A percentile compares a stretch with the other conserved stretches of the same genome.
phyloP scores from a whole-genome alignment of 305 asterid genomes.

The Rubia peregrina region DNA sequence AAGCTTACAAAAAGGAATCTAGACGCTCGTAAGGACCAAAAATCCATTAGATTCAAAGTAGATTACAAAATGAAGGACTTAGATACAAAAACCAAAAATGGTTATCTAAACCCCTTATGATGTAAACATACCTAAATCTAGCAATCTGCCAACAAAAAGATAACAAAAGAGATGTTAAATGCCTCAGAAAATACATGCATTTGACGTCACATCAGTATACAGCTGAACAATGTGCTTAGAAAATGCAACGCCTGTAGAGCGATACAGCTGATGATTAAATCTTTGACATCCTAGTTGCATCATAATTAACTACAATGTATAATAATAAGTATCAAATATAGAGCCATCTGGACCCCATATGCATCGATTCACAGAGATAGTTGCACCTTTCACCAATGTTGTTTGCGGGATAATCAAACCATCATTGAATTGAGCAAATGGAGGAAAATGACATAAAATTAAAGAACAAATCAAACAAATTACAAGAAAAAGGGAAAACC shows the following conservation, averaged over 20 bases:
- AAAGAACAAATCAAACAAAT: not conserved
- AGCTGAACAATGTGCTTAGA: slow-evolving; percentile 92
- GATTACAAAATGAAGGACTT: too few species aligned
- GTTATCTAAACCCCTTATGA: too few species aligned
- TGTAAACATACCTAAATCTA: too few species aligned
- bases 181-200: too few species aligned
- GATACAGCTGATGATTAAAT: slow-evolving; percentile 18
- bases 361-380: slow-evolving; percentile 78
- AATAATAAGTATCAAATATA: slow-evolving; percentile 58
- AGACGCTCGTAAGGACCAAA: too few species aligned
- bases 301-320: slow-evolving; percentile 3
- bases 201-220: slow-evolving; percentile 69
- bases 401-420: slow-evolving; percentile 35
- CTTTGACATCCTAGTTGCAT: slow-evolving; percentile 9
- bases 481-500: not conserved
- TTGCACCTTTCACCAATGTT: slow-evolving; percentile 80
- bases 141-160: too few species aligned
- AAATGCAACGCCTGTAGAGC: slow-evolving; percentile 70
- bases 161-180: too few species aligned
- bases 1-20: too few species aligned
- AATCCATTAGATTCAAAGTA: too few species aligned
- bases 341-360: slow-evolving; percentile 98
- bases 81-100: too few species aligned
- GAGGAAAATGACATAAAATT: not conserved
- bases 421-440: not conserved